phyloP scores from a whole-genome alignment of 2,329 filamentous ascomycete genomes.

The Elsinoe ampelina region DNA sequence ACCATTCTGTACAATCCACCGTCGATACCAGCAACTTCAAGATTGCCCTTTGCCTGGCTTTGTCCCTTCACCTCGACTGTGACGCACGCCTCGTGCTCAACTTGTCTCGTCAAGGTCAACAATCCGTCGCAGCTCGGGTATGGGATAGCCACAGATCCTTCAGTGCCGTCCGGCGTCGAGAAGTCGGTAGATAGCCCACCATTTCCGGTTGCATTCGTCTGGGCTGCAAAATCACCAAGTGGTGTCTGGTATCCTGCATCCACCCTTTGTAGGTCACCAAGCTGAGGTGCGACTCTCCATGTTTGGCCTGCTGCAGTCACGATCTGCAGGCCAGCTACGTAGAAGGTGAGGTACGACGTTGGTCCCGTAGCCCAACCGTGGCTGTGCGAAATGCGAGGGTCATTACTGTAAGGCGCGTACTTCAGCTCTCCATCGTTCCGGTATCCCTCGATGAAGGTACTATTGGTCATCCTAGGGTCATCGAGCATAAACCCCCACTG shows the following conservation, averaged over 20 bases:
- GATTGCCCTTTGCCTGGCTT: conserved; percentile 9
- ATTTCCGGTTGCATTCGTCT: conserved; percentile 9
- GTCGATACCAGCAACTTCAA: conserved; percentile 14
- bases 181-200: background rate
- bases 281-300: conserved; percentile 14
- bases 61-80: conserved; percentile 12
- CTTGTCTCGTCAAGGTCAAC: conserved; percentile 12
- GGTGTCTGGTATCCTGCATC: conserved; percentile 13
- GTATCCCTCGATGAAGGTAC: conserved; percentile 45
- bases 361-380: conserved; percentile 46
- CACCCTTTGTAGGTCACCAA: conserved; percentile 12
- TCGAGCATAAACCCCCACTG: conserved; percentile 50
- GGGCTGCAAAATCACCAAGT: conserved; percentile 2
- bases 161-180: conserved; percentile 3
- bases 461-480: conserved; percentile 45
- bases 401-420: conserved; percentile 42
- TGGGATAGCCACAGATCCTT: conserved; percentile 8
- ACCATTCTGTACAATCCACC: conserved; percentile 13
- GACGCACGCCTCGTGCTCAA: conserved; percentile 13
- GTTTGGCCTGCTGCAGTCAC: conserved; percentile 21
- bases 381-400: conserved; percentile 40
- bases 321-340: conserved; percentile 35
- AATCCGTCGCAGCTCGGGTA: conserved; percentile 15
- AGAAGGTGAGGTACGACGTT: conserved; percentile 35
- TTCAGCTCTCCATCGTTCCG: conserved; percentile 37